phyloP scores from a whole-genome alignment of 164 flowering plant genomes.

The Litsea cubeba region DNA sequence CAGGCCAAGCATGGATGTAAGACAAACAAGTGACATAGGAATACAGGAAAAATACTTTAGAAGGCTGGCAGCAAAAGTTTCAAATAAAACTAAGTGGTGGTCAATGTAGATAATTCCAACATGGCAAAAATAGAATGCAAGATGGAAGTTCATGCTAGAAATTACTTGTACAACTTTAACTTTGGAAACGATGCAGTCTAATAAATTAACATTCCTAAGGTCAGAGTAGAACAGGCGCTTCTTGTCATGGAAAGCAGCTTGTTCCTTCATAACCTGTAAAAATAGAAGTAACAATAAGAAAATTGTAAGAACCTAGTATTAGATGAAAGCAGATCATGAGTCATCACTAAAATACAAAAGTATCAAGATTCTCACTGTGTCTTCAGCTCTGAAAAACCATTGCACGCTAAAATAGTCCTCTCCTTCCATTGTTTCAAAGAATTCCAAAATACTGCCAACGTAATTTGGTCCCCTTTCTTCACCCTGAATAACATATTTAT shows the following conservation, averaged over 20 bases:
- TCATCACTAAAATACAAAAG: background rate
- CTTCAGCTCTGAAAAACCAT: constrained; percentile 89
- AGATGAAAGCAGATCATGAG: constrained; percentile 2
- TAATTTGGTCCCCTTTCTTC: constrained; percentile 46
- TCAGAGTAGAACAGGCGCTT: constrained; percentile 79
- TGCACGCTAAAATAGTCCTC: constrained; percentile 72
- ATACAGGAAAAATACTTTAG: background rate
- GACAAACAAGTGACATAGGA: background rate
- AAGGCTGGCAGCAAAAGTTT: background rate
- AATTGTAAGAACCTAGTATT: constrained; percentile 8
- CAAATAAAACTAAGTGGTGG: background rate
- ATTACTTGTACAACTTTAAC: constrained; percentile 44
- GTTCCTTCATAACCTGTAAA: constrained; percentile 65
- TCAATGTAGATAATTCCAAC: background rate
- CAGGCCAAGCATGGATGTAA: background rate
- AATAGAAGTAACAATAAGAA: background rate
- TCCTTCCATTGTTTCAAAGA: constrained; percentile 64
- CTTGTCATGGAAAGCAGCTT: constrained; percentile 63
- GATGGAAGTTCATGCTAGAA: constrained; percentile 44
- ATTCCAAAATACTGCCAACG: constrained; percentile 74
- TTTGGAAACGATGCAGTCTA: constrained; percentile 85
- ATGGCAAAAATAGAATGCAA: background rate
- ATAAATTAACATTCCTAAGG: constrained; percentile 70
- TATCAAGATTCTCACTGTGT: constrained; percentile 52
- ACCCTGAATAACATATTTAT: constrained; percentile 44